Conservation (phyloP, 768 basidiomycete genomes). For the Rhodotorula paludigena region DNA sequence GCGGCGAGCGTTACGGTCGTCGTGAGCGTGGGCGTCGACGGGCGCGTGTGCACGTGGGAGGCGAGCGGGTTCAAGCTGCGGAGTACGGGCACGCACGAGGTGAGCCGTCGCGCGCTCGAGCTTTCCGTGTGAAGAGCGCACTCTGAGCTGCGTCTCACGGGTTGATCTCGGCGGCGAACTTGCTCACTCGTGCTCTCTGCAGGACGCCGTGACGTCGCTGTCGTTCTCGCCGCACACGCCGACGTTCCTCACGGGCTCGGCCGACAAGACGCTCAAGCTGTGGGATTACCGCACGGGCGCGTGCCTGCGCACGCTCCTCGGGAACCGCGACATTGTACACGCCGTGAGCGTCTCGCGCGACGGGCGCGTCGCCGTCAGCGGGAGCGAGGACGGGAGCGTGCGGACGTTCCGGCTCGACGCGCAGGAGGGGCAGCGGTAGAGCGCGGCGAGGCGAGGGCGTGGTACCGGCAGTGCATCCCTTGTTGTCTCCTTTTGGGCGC, state of each 20-base stretch:
- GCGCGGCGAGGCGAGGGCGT: background rate
- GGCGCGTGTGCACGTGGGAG: slow-evolving; percentile 93
- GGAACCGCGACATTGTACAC: slow-evolving; percentile 73
- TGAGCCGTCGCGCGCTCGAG: slow-evolving; percentile 49
- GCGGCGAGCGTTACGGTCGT: slow-evolving; percentile 55
- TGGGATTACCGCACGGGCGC: slow-evolving; percentile 88
- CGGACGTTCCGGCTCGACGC: slow-evolving; percentile 60
- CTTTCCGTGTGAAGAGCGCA: background rate
- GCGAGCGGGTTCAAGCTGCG: slow-evolving; percentile 76
- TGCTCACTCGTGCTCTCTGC: background rate
- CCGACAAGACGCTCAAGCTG: slow-evolving; percentile 76
- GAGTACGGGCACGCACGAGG: slow-evolving; percentile 74
- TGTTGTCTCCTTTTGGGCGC: too few species aligned
- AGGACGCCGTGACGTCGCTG: slow-evolving; percentile 85
- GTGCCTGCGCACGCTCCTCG: slow-evolving; percentile 71
- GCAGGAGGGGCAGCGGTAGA: background rate
- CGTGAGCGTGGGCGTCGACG: slow-evolving; percentile 85
- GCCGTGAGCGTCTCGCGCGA: slow-evolving; percentile 65
- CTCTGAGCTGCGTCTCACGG: too few species aligned
- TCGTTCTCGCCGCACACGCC: slow-evolving; percentile 64
- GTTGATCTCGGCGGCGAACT: background rate
- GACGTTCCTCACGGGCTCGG: slow-evolving; percentile 75
- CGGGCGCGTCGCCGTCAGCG: slow-evolving; percentile 72
- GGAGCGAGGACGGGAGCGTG: slow-evolving; percentile 82
- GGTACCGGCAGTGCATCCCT: too few species aligned